Conservation (phyloP, 495 filamentous ascomycete genomes). For the Gamarada debralockiae region DNA sequence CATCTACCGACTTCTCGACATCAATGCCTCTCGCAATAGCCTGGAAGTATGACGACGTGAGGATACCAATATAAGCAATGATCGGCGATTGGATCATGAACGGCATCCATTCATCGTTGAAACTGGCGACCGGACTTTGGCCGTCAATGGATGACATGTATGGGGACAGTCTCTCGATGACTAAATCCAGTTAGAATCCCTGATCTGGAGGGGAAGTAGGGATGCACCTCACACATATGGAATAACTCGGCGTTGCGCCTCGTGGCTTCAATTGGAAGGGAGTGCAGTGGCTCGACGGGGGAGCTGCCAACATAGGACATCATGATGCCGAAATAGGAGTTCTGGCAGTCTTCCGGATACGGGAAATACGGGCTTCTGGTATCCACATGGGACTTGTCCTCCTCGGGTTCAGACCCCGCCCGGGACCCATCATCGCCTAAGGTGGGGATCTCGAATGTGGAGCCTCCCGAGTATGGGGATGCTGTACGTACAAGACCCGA, state of each 20-base stretch:
- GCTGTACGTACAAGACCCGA: no score
- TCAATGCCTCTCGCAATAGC: constrained; percentile 9
- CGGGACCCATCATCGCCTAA: background rate
- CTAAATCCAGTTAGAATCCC: constrained; percentile 5
- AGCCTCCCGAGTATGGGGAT: no score
- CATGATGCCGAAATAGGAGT: background rate
- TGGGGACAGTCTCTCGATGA: constrained; percentile 13
- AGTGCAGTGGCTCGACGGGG: constrained; percentile 7
- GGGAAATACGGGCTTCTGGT: constrained; percentile 1
- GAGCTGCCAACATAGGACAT: constrained; percentile 6
- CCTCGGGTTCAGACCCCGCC: constrained; percentile 1
- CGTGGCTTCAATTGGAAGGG: constrained; percentile 17
- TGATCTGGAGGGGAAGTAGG: background rate
- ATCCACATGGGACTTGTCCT: background rate
- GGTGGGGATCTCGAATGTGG: background rate
- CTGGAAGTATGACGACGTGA: constrained; percentile 18
- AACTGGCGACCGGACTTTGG: background rate
- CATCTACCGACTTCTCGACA: constrained; percentile 15
- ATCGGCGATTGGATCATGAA: constrained; percentile 22
- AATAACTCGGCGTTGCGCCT: constrained; percentile 19
- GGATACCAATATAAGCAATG: constrained; percentile 7
- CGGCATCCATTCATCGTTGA: constrained; percentile 14
- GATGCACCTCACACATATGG: constrained; percentile 15
- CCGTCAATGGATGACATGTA: constrained; percentile 21
- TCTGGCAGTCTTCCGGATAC: constrained; percentile 1